Evolutionary conservation across 352 stramenopile genomes (phyloP).

Genomic region (Globisporangium echinulatum): DNA sequence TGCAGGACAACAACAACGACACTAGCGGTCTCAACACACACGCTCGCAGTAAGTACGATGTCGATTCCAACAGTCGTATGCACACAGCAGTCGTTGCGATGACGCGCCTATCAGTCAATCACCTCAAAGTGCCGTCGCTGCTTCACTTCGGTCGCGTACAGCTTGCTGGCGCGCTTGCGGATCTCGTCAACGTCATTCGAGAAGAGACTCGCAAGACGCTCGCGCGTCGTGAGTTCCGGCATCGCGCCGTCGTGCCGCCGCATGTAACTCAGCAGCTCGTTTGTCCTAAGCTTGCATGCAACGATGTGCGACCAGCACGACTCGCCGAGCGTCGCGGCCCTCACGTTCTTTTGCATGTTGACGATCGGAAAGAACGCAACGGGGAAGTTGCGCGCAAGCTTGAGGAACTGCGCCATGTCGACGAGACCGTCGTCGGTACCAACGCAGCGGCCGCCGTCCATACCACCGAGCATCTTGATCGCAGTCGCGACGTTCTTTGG

Average conservation of each 20-base stretch:
- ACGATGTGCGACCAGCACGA: slow-evolving; percentile 34
- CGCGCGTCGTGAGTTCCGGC: slow-evolving; percentile 29
- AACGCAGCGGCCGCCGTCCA: slow-evolving; percentile 13
- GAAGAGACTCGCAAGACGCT: slow-evolving; percentile 42
- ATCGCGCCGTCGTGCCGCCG: slow-evolving; percentile 39
- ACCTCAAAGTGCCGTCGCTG: slow-evolving; percentile 23
- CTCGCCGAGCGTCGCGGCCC: slow-evolving; percentile 31
- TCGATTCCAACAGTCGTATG: too few relatives aligned
- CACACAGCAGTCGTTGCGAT: too few relatives aligned
- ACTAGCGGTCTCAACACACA: background rate
- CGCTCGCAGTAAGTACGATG: too few relatives aligned
- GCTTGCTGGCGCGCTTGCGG: slow-evolving; percentile 39
- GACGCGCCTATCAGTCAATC: background rate
- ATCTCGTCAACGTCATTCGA: slow-evolving; percentile 33
- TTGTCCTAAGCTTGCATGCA: slow-evolving; percentile 41
- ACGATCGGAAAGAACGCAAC: slow-evolving; percentile 50
- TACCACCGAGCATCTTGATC: slow-evolving; percentile 44
- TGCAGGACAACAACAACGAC: too few relatives aligned
- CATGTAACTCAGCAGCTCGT: slow-evolving; percentile 55
- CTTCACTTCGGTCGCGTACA: slow-evolving; percentile 37
- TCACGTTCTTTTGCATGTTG: slow-evolving; percentile 55
- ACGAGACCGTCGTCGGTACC: slow-evolving; percentile 33
- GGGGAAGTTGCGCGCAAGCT: slow-evolving; percentile 38
- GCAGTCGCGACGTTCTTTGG: slow-evolving; percentile 53
- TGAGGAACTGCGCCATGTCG: slow-evolving; percentile 44